Evolutionary conservation across 2,329 filamentous ascomycete species (phyloP), one percentile per base, ranked within the genome.

Genomic region (Diaporthe aspalathi): DNA sequence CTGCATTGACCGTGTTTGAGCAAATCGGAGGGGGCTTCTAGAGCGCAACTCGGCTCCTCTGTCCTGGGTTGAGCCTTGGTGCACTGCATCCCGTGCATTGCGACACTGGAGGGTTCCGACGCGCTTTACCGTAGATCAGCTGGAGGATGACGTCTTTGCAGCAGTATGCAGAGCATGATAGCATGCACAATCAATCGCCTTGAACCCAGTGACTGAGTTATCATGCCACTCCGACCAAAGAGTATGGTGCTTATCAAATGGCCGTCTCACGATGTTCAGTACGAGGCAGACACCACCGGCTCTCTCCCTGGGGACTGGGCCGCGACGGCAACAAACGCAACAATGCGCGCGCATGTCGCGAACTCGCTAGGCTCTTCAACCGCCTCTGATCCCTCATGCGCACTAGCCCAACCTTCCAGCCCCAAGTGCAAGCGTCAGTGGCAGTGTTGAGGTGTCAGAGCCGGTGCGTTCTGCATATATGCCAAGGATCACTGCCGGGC

Each of bases 1-100:
- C 60, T 38, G 60, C 60, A 65, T 65, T 65, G 60, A 65, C 60
- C 45, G 45, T 49, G 60, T 50, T 65, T 65, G 60, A 50, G 60
- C 60, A 50, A 50, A 65, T 65, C 45, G n/a, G 60, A 50, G 24
- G 60, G n/a, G 27, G 27, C 12, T 24, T 65, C 43, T 50, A 38
- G 60, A 24, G 29, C 45, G 45, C 45, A 50, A 4, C 32, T 49
- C 60, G 45, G n/a, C 45, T 14, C 45, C 20, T 27, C 11, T 27
- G 24, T 65, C 20, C 60, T 38, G 45, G 60, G 60, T 65, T 65
- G 12, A 22, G 60, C 60, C 60, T 65, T 29, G 60, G 29, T 38
- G 45, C 45, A 5, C n/a, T 24, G 45, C 27, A 22, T 29, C 45
- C 45, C 60, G 29, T 50, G 60, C 60, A 63, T 38, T 45, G 43